Percentiles rank a stretch among this genome's conserved stretches.
These are phyloP conservation scores for Tolypocladium guangdongense DNA, from an alignment of 2,329 filamentous ascomycete species.

Conservation along the genomic window DNA sequence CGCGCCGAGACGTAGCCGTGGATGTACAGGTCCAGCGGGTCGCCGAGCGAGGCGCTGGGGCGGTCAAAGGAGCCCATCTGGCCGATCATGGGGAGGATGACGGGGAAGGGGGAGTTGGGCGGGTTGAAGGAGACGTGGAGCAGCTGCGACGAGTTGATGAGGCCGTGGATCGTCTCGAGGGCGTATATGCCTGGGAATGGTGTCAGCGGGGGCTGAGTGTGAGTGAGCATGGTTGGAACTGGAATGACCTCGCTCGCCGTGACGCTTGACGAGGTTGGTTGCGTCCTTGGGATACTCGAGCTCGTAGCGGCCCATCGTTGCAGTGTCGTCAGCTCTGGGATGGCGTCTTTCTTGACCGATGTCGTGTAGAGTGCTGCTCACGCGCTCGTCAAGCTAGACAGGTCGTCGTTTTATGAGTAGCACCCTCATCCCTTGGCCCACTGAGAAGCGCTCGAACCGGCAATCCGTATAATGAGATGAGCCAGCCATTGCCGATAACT, in stretches of 20 bases:
- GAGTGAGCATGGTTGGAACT: constrained; percentile 1
- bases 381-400: not conserved
- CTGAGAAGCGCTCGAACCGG: not conserved
- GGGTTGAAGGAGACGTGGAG: constrained; percentile 70
- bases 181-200: constrained; percentile 53
- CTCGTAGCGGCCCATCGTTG: constrained; percentile 22
- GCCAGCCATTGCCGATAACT: not conserved
- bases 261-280: constrained; percentile 56
- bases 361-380: not conserved
- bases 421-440: not conserved
- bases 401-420: not conserved
- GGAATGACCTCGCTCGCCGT: constrained; percentile 55
- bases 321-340: not conserved
- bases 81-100: constrained; percentile 75
- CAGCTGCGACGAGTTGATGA: constrained; percentile 64
- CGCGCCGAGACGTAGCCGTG: constrained; percentile 77
- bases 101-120: constrained; percentile 57
- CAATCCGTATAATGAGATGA: too few relatives aligned
- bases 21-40: constrained; percentile 66
- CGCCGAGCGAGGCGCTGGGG: constrained; percentile 47
- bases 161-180: constrained; percentile 58
- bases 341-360: not conserved
- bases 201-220: not conserved
- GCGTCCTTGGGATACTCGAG: constrained; percentile 53
- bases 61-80: constrained; percentile 63